These are phyloP conservation scores for Termitomyces sp. DNA, from an alignment of 768 basidiomycete genomes.

Conservation along the genomic window DNA sequence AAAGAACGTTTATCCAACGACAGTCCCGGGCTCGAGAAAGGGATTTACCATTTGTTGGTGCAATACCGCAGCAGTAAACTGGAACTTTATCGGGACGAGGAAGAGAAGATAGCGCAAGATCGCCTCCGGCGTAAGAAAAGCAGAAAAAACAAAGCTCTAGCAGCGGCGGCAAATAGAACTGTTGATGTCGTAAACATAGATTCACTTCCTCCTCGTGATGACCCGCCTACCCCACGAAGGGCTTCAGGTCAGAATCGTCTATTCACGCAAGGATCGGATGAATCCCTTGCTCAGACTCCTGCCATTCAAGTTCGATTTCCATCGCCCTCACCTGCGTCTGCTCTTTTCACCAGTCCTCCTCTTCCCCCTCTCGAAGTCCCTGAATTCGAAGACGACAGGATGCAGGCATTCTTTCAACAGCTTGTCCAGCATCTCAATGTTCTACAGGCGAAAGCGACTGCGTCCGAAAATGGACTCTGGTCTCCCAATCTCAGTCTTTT, in stretches of 20 bases:
- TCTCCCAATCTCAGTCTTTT: constrained; percentile 14
- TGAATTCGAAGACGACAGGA: constrained; percentile 63
- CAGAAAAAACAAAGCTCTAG: constrained; percentile 21
- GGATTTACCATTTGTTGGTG: constrained; percentile 86
- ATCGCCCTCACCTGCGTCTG: constrained; percentile 20
- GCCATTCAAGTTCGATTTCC: constrained; percentile 13
- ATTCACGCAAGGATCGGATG: constrained; percentile 17
- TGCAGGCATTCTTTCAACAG: constrained; percentile 83
- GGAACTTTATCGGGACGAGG: constrained; percentile 71
- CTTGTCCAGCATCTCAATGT: constrained; percentile 75
- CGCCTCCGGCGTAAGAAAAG: constrained; percentile 30
- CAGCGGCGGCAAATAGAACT: constrained; percentile 16
- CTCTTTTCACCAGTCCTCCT: constrained; percentile 19
- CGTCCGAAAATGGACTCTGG: constrained; percentile 10
- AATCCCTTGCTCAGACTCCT: constrained; percentile 8
- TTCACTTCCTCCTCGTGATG: constrained; percentile 45
- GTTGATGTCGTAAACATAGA: constrained; percentile 16
- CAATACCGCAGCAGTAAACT: constrained; percentile 74
- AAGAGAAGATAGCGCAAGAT: constrained; percentile 35
- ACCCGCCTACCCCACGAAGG: constrained; percentile 57
- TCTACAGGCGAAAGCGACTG: constrained; percentile 50
- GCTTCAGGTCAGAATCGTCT: constrained; percentile 30
- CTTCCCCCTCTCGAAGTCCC: constrained; percentile 55
- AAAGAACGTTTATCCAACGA: constrained; percentile 56
- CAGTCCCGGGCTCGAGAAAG: constrained; percentile 90